Evolutionary conservation across 2,329 filamentous ascomycete genomes (phyloP).

Genomic region (Fusarium miscanthi): DNA sequence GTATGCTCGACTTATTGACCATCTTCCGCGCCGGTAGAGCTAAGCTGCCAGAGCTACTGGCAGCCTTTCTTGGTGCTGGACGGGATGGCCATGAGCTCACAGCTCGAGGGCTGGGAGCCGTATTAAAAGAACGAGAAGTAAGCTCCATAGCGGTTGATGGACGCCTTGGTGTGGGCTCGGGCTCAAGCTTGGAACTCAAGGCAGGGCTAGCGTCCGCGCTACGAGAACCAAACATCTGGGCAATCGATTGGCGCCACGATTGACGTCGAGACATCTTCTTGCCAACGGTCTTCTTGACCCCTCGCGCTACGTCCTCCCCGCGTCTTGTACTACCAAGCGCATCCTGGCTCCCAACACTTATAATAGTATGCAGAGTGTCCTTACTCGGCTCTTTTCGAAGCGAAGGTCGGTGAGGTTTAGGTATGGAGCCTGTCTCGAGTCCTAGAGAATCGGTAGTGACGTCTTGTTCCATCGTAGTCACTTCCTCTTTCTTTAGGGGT

Average conservation of each 20-base stretch:
- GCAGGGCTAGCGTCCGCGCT: constrained; percentile 20
- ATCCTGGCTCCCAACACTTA: constrained; percentile 62
- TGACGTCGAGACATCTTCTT: constrained; percentile 31
- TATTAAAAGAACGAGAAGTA: background rate
- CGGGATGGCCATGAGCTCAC: constrained; percentile 3
- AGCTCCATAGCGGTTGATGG: constrained; percentile 23
- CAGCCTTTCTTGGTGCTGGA: constrained; percentile 1
- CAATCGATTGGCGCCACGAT: constrained; percentile 33
- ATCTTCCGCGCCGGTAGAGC: constrained; percentile 9
- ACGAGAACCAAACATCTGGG: constrained; percentile 32
- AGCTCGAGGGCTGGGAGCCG: background rate
- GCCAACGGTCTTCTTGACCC: background rate
- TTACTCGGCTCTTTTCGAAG: constrained; percentile 56
- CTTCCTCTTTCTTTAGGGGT: constrained; percentile 28
- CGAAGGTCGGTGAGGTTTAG: constrained; percentile 51
- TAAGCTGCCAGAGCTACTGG: constrained; percentile 9
- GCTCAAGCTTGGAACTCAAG: background rate
- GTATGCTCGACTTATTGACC: background rate
- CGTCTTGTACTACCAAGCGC: constrained; percentile 17
- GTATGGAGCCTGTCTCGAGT: constrained; percentile 37
- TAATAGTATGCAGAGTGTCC: constrained; percentile 61
- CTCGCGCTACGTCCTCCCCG: background rate
- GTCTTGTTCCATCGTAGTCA: constrained; percentile 13
- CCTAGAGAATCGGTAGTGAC: constrained; percentile 48
- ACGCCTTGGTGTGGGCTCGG: constrained; percentile 7